Base-by-base conservation (phyloP, 2,329 filamentous ascomycete species). In the Aspergillus brasiliensis region DNA sequence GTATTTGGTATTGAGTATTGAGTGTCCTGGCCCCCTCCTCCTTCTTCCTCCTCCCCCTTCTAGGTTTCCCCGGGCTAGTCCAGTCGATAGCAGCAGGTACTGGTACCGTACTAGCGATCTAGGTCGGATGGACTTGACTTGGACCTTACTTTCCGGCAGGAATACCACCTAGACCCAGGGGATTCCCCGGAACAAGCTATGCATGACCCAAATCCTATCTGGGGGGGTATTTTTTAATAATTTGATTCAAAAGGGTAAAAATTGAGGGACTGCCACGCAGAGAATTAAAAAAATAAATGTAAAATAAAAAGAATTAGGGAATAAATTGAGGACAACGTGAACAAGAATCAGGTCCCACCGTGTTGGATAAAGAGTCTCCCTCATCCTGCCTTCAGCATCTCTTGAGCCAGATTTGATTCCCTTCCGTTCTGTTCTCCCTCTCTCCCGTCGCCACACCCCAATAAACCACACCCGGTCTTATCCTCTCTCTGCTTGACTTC, bases 291-390 rank as follows among this genome's bases (percentile, higher is more conserved):
- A 27, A 55, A 55, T 44, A 44, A 44, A 44, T 23, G 28, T 17
- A 37, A 44, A 37, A 21, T 19, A 42, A 8, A 46, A 42, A 28
- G 48, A 58, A 49, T 34, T 19, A 49, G 31, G 21, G 6, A 44
- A 44, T 23, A 21, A 21, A 44, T 44, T 44, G 40, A 44, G 40
- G 40, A 10, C 40, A 17, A 42, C 40, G 17, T 28, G 37, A 56
- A 11, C 21, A 56, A 56, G 42, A 46, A 42, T 47, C 27, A 38
- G 56, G 52, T 52, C 56, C 56, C 66, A 67, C 68, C 64, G 57
- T 37, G 52, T 61, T 65, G 64, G 65, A 69, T 70, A 70, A 70
- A 69, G 66, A 66, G 60, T 57, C 54, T 57, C 52, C 49, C 38
- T 58, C 57, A 51, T 58, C 61, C 61, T 44, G 56, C 57, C 38